Evolutionary conservation across 2,329 filamentous ascomycete species (phyloP).

Genomic region (Rutstroemia sp.): DNA sequence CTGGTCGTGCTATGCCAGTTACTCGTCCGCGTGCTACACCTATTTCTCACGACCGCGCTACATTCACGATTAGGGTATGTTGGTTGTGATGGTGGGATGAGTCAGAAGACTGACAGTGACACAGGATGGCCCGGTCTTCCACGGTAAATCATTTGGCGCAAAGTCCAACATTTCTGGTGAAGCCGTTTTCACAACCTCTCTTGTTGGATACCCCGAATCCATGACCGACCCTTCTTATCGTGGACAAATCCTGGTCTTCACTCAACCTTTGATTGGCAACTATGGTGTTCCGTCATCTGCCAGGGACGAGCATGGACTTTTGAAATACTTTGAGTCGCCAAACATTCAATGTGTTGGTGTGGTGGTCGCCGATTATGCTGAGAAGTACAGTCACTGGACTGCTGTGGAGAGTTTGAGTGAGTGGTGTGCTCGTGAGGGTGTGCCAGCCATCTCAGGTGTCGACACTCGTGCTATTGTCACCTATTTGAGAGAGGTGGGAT

Average conservation of each 20-base stretch:
- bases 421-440: constrained; percentile 94
- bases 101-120: constrained; percentile 24
- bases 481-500: constrained; percentile 90
- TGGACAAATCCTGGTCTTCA: constrained; percentile 96
- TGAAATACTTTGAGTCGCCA: constrained; percentile 97
- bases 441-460: constrained; percentile 92
- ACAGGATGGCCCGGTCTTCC: constrained; percentile 89
- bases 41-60: constrained; percentile 70
- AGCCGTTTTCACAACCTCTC: constrained; percentile 95
- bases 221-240: constrained; percentile 84
- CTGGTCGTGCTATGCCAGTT: constrained; percentile 59
- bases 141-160: constrained; percentile 92
- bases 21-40: constrained; percentile 54
- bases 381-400: constrained; percentile 97
- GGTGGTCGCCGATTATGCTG: constrained; percentile 88
- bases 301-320: constrained; percentile 79
- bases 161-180: constrained; percentile 96
- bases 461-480: constrained; percentile 97
- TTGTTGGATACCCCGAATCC: constrained; percentile 96
- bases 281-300: constrained; percentile 88
- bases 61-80: constrained; percentile 83
- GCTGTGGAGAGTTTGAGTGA: constrained; percentile 87
- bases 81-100: not conserved
- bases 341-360: constrained; percentile 95
- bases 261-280: constrained; percentile 95